Percentiles rank a stretch among this genome's conserved stretches.
These are phyloP conservation scores for Pyrus bretschneideri DNA, from an alignment of 306 rosid genomes.

Conservation along the genomic window DNA sequence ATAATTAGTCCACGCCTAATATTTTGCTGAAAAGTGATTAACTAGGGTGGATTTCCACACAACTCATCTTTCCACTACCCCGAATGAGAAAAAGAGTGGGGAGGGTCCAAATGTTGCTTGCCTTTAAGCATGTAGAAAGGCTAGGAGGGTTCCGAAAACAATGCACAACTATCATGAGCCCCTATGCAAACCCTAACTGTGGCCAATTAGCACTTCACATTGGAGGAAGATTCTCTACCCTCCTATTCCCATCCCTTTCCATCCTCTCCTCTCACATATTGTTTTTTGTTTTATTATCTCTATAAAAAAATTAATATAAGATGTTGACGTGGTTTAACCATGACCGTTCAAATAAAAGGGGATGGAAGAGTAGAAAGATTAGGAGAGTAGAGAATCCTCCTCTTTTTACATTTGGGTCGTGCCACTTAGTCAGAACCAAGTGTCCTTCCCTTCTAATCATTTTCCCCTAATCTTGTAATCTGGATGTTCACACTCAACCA, in stretches of 20 bases:
- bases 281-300: too few species aligned
- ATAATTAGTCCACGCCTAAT: constrained; percentile 1
- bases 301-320: too few species aligned
- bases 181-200: not conserved
- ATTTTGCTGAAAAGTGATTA: not conserved
- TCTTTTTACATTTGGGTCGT: not conserved
- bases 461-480: not conserved
- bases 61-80: constrained; percentile 10
- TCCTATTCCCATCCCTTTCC: too few species aligned
- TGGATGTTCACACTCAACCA: not conserved
- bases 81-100: not conserved
- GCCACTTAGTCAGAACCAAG: not conserved
- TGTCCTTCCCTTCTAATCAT: not conserved
- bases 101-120: constrained; percentile 18
- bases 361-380: too few species aligned
- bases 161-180: constrained; percentile 36
- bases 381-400: too few species aligned
- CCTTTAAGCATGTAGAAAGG: constrained; percentile 22
- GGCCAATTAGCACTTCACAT: not conserved
- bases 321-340: too few species aligned
- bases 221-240: too few species aligned
- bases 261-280: too few species aligned
- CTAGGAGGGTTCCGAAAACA: constrained; percentile 11
- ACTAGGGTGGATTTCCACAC: constrained; percentile 2
- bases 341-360: too few species aligned